Evolutionary conservation across 2,329 filamentous ascomycete genomes (phyloP).

Genomic region (Hypoxylon sp.): DNA sequence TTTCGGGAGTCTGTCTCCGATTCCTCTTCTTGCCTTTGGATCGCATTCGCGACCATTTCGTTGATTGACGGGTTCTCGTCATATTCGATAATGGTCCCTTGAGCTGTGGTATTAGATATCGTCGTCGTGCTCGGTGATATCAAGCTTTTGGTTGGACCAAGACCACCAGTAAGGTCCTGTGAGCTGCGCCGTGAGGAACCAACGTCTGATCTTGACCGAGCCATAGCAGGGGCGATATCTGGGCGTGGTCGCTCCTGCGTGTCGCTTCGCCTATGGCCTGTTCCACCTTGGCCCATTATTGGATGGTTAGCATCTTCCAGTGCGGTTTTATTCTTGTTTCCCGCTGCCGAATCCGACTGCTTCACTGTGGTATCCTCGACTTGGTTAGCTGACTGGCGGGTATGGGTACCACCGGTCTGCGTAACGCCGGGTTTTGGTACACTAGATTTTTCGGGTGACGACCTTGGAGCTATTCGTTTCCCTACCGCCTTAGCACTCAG

Average conservation of each 20-base stretch:
- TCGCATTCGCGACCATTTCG: conserved; percentile 42
- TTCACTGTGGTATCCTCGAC: conserved; percentile 3
- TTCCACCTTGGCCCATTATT: conserved; percentile 20
- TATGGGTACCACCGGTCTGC: conserved; percentile 15
- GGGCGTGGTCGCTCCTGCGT: conserved; percentile 36
- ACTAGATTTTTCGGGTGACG: conserved; percentile 30
- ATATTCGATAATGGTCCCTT: conserved; percentile 60
- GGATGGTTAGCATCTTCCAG: conserved; percentile 7
- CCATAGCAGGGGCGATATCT: conserved; percentile 47
- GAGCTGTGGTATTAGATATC: conserved; percentile 58
- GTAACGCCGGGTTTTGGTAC: conserved; percentile 22
- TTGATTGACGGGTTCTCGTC: conserved; percentile 49
- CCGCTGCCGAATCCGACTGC: conserved; percentile 4
- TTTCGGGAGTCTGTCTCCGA: conserved; percentile 34
- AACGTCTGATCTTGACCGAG: conserved; percentile 50
- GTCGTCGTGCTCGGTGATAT: conserved; percentile 54
- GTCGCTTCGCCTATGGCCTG: conserved; percentile 34
- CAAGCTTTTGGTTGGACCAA: conserved; percentile 48
- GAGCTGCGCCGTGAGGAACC: conserved; percentile 40
- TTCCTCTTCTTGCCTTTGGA: conserved; percentile 36
- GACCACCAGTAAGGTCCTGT: conserved; percentile 48
- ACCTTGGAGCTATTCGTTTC: conserved; percentile 57
- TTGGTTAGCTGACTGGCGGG: conserved; percentile 8
- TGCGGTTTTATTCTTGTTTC: conserved; percentile 17
- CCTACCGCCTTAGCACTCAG: conserved; percentile 62